Evolutionary conservation across 2,329 filamentous ascomycete species (phyloP), one percentile per base, ranked within the genome.

Genomic region (Gaeumannomyces sp.): DNA sequence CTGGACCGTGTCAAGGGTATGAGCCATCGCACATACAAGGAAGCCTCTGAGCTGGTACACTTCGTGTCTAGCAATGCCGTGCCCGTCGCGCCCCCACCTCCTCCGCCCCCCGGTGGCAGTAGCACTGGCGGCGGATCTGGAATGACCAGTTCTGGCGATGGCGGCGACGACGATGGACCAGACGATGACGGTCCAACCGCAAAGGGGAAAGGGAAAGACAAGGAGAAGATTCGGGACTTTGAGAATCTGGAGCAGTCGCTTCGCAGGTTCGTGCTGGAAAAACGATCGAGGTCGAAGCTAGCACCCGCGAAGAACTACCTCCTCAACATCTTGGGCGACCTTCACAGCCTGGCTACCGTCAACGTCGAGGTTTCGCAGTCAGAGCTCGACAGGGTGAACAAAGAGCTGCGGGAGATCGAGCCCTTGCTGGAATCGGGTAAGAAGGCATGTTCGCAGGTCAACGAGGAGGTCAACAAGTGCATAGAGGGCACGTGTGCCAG

Each of bases 41-140:
- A 99, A 73, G 89, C 93, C 0, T 85, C 88, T 2, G 95, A 99
- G 73, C 82, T 99, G 10, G 95, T 99, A 4, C 95, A 99, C 74
- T 99, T 99, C 70, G 95, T 99, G 3, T 98, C 95, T 2, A 98
- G 94, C 73, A 97, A 97, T 74, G 93, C 93, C 4, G 91, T 99
- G 66, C 94, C 94, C 0, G 88, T 91, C 64, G 83, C 82, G 1
- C 84, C 87, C 13, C 76, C 84, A 0, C 81, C 85, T 22, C 79
- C 83, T 3, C 81, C 83, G n/a, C 81, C 81, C 53, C 83, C 82
- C 45, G 81, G 81, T 11, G 83, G 83, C 53, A 80, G 80, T 67
- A 76, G 78, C 25, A 81, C 82, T 64, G 83, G 81, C 35, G 83
- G 82, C 45, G 84, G 82, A 57, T 53, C 45, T 53, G 45, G 45